Percentiles rank a stretch among this genome's conserved stretches.
phyloP scores from a whole-genome alignment of 768 basidiomycete species.

The Lentinula sp. region DNA sequence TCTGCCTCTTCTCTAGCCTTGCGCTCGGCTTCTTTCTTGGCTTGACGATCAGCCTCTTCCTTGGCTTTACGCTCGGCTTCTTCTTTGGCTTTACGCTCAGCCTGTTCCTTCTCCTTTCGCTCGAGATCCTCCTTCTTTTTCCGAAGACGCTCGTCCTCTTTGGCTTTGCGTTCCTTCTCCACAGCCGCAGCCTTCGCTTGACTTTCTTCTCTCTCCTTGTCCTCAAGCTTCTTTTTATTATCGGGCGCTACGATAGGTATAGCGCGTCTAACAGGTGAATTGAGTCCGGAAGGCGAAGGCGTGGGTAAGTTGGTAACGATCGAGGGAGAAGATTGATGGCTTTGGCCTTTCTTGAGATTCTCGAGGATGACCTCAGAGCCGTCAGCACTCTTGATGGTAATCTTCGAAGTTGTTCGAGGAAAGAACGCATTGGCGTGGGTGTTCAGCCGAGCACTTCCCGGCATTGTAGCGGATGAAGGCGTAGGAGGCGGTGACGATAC shows the following conservation, averaged over 20 bases:
- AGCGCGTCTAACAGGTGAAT: slow-evolving; percentile 27
- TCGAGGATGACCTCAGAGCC: slow-evolving; percentile 62
- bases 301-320: slow-evolving; percentile 27
- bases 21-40: slow-evolving; percentile 30
- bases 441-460: slow-evolving; percentile 44
- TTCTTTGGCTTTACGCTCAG: slow-evolving; percentile 34
- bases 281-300: slow-evolving; percentile 24
- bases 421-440: slow-evolving; percentile 63
- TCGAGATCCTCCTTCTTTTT: slow-evolving; percentile 26
- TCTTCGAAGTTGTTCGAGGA: slow-evolving; percentile 40
- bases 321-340: slow-evolving; percentile 29
- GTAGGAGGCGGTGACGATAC: slow-evolving; percentile 67
- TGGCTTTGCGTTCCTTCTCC: slow-evolving; percentile 25
- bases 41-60: slow-evolving; percentile 19
- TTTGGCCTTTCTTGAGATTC: slow-evolving; percentile 42
- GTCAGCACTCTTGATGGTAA: slow-evolving; percentile 55
- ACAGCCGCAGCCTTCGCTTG: slow-evolving; percentile 25
- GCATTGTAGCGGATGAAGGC: slow-evolving; percentile 44
- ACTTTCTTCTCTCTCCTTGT: slow-evolving; percentile 35
- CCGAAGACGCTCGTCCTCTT: slow-evolving; percentile 36
- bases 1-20: slow-evolving; percentile 44
- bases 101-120: slow-evolving; percentile 20
- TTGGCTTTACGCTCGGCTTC: slow-evolving; percentile 17
- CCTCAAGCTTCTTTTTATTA: slow-evolving; percentile 42
- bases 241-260: slow-evolving; percentile 65